phyloP scores from a whole-genome alignment of 306 rosid genomes.

The Cucurbita ficifolia region DNA sequence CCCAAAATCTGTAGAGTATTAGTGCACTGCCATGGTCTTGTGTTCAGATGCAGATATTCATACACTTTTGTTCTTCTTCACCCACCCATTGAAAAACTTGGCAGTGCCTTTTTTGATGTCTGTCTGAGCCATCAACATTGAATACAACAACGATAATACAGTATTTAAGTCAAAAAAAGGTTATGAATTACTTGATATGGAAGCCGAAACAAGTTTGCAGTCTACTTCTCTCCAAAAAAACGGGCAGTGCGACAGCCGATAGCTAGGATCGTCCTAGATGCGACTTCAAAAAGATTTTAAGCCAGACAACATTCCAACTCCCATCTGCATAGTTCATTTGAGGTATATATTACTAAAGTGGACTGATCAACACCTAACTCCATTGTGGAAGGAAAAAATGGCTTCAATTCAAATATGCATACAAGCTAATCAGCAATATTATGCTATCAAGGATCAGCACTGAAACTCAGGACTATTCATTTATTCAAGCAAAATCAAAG shows the following conservation, averaged over 20 bases:
- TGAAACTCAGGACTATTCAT: not conserved
- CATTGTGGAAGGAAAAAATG: not conserved
- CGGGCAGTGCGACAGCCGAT: not conserved
- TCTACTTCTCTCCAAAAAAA: constrained; percentile 4
- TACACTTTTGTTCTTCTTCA: not conserved
- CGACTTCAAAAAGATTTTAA: not conserved
- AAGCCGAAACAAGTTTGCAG: not conserved
- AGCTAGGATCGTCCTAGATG: not conserved
- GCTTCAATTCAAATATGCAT: not conserved
- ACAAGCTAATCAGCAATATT: not conserved
- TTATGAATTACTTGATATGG: constrained; percentile 5
- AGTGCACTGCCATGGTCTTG: not conserved
- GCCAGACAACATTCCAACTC: not conserved
- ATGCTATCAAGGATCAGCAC: not conserved
- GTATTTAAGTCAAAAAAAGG: constrained; percentile 1
- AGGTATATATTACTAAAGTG: not conserved
- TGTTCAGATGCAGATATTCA: not conserved
- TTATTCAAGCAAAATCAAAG: not conserved
- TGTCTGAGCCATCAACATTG: not conserved
- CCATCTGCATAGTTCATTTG: constrained; percentile 6
- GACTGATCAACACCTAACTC: not conserved
- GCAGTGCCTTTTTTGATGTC: not conserved
- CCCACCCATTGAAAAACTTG: not conserved
- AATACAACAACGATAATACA: constrained; percentile 2
- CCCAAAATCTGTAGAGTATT: not conserved